Base-by-base conservation (phyloP, 768 basidiomycete genomes). In the Cyclocybe cylindracea region DNA sequence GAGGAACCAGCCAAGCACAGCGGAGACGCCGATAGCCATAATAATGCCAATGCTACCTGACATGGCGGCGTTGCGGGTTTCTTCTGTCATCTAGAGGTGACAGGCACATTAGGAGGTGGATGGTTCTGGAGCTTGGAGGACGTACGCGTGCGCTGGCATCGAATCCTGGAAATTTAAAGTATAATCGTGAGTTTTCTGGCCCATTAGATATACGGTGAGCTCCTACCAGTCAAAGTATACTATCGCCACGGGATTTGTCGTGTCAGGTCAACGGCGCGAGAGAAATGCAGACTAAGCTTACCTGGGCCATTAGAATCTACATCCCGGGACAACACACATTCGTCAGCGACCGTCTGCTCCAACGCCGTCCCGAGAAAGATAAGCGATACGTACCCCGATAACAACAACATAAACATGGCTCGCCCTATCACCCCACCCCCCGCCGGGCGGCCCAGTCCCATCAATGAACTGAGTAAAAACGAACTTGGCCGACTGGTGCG, bases 61-160 rank as follows among this genome's bases (percentile, higher is more conserved):
- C 78, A 79, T 84, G 32, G 77, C 82, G 1, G 85, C 84, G 51
- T 82, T 87, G 43, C 70, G 80, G 0, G 89, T 92, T 67, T 92
- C 89, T 68, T 91, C 89, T 0, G 85, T 86, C 86, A 88, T 86
- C 83, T 86, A 36, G 10, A 38, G 10, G 9, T 35, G 41, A 14
- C 5, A 3, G 13, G 35, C 39, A 31, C 10, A n/a, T 37, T 40
- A 51, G 29, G 39, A 13, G 29, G 13, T n/a, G n/a, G n/a, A n/a
- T n/a, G n/a, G n/a, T n/a, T n/a, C n/a, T n/a, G n/a, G n/a, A n/a
- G n/a, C n/a, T n/a, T n/a, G n/a, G n/a, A n/a, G n/a, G n/a, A n/a
- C n/a, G n/a, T n/a, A n/a, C n/a, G n/a, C 86, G 85, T 46, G 87
- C 79, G 63, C 86, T 80, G 11, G 87, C 88, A 60, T 90, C 87